Evolutionary conservation across 2,329 filamentous ascomycete species (phyloP).

Genomic region (Coleophoma crateriformis): DNA sequence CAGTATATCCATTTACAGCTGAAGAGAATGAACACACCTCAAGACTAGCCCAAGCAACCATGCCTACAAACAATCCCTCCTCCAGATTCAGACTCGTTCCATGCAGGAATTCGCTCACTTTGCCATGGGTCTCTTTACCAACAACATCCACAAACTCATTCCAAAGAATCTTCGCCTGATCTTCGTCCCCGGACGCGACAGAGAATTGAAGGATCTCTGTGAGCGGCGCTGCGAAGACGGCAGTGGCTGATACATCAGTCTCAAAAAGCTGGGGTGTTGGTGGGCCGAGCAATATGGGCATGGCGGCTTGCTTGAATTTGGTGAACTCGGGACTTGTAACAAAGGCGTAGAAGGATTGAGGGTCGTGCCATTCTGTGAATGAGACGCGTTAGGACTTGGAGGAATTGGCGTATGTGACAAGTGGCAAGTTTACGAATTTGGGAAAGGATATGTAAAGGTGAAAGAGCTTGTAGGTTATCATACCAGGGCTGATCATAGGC

Average conservation of each 20-base stretch:
- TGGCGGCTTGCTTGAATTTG: background rate
- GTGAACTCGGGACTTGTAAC: background rate
- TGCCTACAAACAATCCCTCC: too few relatives aligned
- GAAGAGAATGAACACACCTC: too few relatives aligned
- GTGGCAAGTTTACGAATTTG: too few relatives aligned
- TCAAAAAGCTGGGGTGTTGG: constrained; percentile 7
- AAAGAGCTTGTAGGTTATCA: too few relatives aligned
- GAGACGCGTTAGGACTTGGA: too few relatives aligned
- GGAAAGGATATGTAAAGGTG: too few relatives aligned
- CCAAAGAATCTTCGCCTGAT: constrained; percentile 3
- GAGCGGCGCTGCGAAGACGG: constrained; percentile 1
- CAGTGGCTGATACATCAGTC: constrained; percentile 1
- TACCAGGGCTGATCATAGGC: too few relatives aligned
- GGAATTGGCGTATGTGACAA: too few relatives aligned
- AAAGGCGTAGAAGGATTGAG: constrained; percentile 3
- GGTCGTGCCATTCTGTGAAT: background rate
- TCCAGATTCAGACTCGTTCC: too few relatives aligned
- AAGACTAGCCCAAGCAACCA: too few relatives aligned
- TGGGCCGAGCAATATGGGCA: background rate
- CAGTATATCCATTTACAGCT: too few relatives aligned
- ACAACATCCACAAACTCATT: constrained; percentile 1
- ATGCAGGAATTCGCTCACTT: too few relatives aligned
- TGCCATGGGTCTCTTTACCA: background rate
- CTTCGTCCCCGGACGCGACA: background rate
- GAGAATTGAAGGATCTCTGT: constrained; percentile 7